A percentile compares a stretch with the other conserved stretches of the same genome.
Evolutionary conservation across 306 rosid species (phyloP).

Genomic region (Psophocarpus tetragonolobus): DNA sequence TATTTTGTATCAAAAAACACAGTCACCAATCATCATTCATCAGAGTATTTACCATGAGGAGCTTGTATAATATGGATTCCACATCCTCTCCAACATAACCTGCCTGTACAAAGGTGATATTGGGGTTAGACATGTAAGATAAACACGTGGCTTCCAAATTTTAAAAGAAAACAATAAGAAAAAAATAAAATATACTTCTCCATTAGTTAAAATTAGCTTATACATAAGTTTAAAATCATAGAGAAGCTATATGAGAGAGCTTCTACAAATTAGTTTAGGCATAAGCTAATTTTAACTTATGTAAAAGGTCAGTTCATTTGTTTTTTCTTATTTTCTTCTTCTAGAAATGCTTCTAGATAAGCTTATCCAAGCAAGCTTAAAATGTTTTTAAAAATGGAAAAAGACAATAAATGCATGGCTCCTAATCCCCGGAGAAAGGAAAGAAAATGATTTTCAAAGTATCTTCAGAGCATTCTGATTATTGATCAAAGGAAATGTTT

Average conservation of each 20-base stretch:
- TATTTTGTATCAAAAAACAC: constrained; percentile 1
- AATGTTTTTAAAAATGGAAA: not conserved
- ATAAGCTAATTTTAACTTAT: too few species aligned
- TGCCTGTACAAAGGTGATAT: constrained; percentile 62
- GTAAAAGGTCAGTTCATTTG: too few species aligned
- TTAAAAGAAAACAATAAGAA: too few species aligned
- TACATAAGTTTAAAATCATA: too few species aligned
- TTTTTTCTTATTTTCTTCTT: too few species aligned
- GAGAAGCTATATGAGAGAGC: too few species aligned
- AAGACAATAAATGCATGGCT: not conserved
- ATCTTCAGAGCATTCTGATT: not conserved
- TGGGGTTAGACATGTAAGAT: constrained; percentile 22
- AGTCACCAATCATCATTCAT: not conserved
- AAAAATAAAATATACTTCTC: too few species aligned
- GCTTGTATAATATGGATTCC: constrained; percentile 92
- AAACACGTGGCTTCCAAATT: constrained; percentile 4
- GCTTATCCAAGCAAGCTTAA: too few species aligned
- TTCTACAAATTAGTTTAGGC: too few species aligned
- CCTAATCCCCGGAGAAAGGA: constrained; percentile 6
- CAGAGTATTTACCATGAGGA: constrained; percentile 66
- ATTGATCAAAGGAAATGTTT: constrained; percentile 23
- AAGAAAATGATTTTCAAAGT: not conserved
- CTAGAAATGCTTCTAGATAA: too few species aligned
- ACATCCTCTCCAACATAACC: constrained; percentile 99
- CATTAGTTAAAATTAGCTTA: too few species aligned